These are phyloP conservation scores for Sphaerulina musiva DNA, from an alignment of 2,329 filamentous ascomycete species.

Conservation along the genomic window DNA sequence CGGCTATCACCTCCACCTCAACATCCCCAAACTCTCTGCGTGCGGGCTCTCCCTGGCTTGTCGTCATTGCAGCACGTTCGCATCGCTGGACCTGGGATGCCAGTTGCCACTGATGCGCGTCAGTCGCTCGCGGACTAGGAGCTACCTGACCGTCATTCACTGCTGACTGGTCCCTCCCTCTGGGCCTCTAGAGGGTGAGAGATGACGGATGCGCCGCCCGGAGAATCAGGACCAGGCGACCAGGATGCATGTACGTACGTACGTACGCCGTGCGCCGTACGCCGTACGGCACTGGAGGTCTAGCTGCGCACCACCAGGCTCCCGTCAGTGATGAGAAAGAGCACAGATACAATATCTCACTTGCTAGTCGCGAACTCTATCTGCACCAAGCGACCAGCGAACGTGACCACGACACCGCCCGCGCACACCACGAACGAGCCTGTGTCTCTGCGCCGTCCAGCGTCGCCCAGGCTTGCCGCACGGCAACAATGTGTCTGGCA, in stretches of 20 bases:
- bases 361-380: neutral
- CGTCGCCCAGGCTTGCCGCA: neutral
- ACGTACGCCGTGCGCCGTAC: too few species aligned
- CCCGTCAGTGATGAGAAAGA: too few species aligned
- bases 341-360: neutral
- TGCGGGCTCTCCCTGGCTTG: conserved; percentile 1
- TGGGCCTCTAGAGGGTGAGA: too few species aligned
- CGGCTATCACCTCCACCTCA: neutral
- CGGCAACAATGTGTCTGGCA: neutral
- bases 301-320: neutral
- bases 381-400: neutral
- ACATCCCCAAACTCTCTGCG: conserved; percentile 8
- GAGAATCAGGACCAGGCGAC: too few species aligned
- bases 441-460: neutral
- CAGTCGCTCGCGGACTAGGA: neutral
- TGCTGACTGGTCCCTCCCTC: too few species aligned
- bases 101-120: neutral
- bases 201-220: neutral
- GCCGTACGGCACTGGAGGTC: neutral
- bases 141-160: neutral
- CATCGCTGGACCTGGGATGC: conserved; percentile 1
- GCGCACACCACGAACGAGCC: neutral
- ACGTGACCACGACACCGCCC: conserved; percentile 1
- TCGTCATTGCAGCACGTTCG: conserved; percentile 14
- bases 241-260: too few species aligned